These are phyloP conservation scores for Zangia roseola DNA, from an alignment of 768 basidiomycete species.

Conservation along the genomic window DNA sequence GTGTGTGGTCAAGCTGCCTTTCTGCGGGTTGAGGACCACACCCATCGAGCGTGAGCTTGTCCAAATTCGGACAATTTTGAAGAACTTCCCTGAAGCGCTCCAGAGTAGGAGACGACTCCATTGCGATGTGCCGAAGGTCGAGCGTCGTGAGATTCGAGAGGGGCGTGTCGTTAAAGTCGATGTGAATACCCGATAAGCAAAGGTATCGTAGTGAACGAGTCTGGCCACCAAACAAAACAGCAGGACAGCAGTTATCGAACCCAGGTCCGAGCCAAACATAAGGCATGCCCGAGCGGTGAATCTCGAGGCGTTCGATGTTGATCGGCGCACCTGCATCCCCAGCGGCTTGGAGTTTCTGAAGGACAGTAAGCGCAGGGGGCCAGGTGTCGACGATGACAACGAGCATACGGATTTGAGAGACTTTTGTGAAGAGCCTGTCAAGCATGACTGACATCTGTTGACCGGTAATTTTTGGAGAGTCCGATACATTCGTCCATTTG, in stretches of 20 bases:
- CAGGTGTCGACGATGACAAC: constrained; percentile 56
- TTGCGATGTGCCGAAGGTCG: constrained; percentile 61
- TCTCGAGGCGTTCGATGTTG: constrained; percentile 59
- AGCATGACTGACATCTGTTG: constrained; percentile 49
- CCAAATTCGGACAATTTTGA: constrained; percentile 44
- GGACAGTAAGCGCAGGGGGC: constrained; percentile 49
- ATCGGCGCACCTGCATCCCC: constrained; percentile 36
- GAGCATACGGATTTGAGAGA: constrained; percentile 58
- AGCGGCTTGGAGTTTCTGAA: constrained; percentile 46
- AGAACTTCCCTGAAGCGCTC: constrained; percentile 54
- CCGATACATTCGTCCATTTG: constrained; percentile 23
- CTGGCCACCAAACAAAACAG: constrained; percentile 51
- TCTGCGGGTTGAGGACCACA: constrained; percentile 49
- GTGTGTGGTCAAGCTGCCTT: constrained; percentile 30
- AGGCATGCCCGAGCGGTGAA: constrained; percentile 55
- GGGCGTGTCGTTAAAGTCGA: constrained; percentile 54
- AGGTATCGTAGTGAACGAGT: constrained; percentile 49
- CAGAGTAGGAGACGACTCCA: constrained; percentile 49
- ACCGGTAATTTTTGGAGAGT: constrained; percentile 37
- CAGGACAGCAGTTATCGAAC: constrained; percentile 35
- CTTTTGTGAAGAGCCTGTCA: constrained; percentile 47
- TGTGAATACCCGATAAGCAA: constrained; percentile 55
- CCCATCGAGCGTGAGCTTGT: constrained; percentile 58
- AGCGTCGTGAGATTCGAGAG: constrained; percentile 58
- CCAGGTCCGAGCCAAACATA: constrained; percentile 45